Evolutionary conservation across 176 grass and related monocot species (phyloP), one percentile per base, ranked within the genome.

Genomic region (Phragmites australis): DNA sequence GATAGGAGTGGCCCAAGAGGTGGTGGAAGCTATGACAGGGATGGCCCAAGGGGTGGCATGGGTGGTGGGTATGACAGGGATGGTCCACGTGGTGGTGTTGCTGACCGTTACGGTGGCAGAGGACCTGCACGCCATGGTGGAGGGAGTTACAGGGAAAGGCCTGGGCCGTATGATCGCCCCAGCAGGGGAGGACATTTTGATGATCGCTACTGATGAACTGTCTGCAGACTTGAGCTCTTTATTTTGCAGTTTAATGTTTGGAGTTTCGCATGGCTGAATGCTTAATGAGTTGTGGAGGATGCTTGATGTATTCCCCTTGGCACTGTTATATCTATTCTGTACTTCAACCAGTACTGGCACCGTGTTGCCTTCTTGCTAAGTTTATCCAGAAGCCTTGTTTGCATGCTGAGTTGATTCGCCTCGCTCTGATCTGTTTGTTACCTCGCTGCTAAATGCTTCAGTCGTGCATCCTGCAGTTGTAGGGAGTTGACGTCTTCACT

Each of bases 131-230:
- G 83, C 54, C 74, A 87, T 21, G 85, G 81, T 50, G 87, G 84
- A 65, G 87, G 84, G n/a, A 59, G 82, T 46, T 89, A 90, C 79
- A 87, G 68, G 82, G 85, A 93, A 44, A 84, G 84, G 46, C 85
- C 88, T 85, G 85, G 76, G 52, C 91, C 91, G 0, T 93, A 93
- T 74, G 91, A 93, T 23, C 88, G 85, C 15, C 88, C 91, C 15
- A 82, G 52, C 74, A 84, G 91, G 75, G 90, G 84, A 70, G 74
- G 85, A 39, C 88, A 88, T 70, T 88, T 75, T 11, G 86, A 91
- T 69, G 91, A 90, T 72, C 85, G 88, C 47, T 85, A 85, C 67
- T 85, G 68, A 82, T 76, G 78, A 72, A n/a, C 14, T 11, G 30
- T 70, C 2, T 16, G 4, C 27, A 47, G 37, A 42, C 19, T 62